Evolutionary conservation across 352 stramenopile genomes (phyloP), one percentile per base, ranked within the genome.

Genomic region (Pythium phragmitis): DNA sequence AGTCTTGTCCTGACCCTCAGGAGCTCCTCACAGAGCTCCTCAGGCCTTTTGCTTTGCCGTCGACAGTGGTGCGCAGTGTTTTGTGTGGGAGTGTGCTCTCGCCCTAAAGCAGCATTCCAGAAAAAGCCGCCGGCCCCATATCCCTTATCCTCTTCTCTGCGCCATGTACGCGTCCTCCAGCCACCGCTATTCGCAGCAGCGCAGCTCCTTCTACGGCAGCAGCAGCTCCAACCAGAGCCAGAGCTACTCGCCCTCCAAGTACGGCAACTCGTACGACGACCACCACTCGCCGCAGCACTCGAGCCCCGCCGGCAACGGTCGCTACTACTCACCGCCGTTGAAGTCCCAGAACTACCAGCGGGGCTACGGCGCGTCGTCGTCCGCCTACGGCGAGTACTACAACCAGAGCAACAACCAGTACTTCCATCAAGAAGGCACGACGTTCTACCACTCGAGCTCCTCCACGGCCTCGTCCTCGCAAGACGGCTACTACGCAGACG

Each of bases 391-490:
- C 49, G 49, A 82, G 50, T 80, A 91, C 63, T 78, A 88, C 63
- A 67, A 82, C 45, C 13, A 8, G 36, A 59, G 53, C 49, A 74
- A 81, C 58, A 67, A 84, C 60, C 66, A 77, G 14, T 81, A 91
- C 69, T 87, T 79, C 46, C 62, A 70, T 36, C 56, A 60, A 39
- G 50, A 67, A 37, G 64, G 59, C 28, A 68, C 62, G 5, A 67
- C 67, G 23, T 65, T 67, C 67, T 88, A 89, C 71, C 63, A 85
- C 65, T 92, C 82, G 23, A 76, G 82, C n/a, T 84, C 80, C 16
- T 92, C 82, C 9, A 89, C 82, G 37, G 82, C 80, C 4, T 92
- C 82, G n/a, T 92, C 82, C 2, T 90, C 80, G 0, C 82, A 92
- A 67, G 82, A 92, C 55, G 81, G 79, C 12, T 89, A 90, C 75